These are phyloP conservation scores for Ophiocordyceps australis DNA, from an alignment of 2,329 filamentous ascomycete genomes.

Conservation along the genomic window DNA sequence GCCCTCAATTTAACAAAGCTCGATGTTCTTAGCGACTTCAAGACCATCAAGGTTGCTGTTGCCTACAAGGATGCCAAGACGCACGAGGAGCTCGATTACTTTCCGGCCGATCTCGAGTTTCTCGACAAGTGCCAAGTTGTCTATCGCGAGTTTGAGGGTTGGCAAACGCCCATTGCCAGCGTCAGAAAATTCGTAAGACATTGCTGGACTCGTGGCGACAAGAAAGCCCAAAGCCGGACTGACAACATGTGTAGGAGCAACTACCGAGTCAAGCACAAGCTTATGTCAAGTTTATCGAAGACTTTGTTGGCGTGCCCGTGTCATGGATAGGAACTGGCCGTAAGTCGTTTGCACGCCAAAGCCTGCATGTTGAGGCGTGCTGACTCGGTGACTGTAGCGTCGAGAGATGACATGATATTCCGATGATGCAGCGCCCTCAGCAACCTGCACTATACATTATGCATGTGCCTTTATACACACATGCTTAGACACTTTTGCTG, in stretches of 20 bases:
- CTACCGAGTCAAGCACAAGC: slow-evolving; percentile 38
- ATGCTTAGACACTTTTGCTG: too few species aligned
- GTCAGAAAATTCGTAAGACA: slow-evolving; percentile 2
- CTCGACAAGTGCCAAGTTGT: slow-evolving; percentile 3
- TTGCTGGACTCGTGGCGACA: not conserved
- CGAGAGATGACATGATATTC: too few species aligned
- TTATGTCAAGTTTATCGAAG: slow-evolving; percentile 49
- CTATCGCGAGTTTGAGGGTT: slow-evolving; percentile 3
- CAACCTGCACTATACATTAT: too few species aligned
- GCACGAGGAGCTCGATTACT: slow-evolving; percentile 3
- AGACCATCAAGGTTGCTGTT: slow-evolving; percentile 39
- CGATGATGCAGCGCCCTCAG: too few species aligned
- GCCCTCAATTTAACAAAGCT: slow-evolving; percentile 5
- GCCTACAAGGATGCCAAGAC: slow-evolving; percentile 7
- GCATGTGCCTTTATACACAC: too few species aligned
- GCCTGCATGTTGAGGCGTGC: too few species aligned
- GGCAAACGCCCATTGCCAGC: slow-evolving; percentile 3
- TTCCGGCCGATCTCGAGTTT: slow-evolving; percentile 2
- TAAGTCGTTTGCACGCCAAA: too few species aligned
- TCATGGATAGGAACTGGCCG: too few species aligned
- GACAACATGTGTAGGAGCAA: too few species aligned
- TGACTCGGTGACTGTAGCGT: too few species aligned
- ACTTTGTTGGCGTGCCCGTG: slow-evolving; percentile 46
- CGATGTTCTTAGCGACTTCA: slow-evolving; percentile 6
- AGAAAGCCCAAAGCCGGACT: too few species aligned